Conservation (phyloP, 2,329 filamentous ascomycete species). For the Penicillium sp. region DNA sequence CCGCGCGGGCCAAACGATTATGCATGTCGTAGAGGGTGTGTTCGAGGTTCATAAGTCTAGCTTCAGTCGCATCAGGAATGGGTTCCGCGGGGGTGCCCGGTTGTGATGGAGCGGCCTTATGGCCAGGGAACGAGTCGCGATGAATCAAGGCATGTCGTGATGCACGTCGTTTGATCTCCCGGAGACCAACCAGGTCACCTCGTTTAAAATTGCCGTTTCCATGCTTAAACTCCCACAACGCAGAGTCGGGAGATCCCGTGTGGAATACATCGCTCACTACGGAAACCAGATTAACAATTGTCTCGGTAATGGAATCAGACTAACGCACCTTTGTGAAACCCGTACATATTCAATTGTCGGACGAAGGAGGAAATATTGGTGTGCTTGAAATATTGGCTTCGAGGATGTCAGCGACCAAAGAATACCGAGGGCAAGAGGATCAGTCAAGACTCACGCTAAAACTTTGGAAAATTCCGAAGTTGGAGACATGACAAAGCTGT, state of each 20-base stretch:
- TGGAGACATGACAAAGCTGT: slow-evolving; percentile 98
- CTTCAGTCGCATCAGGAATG: slow-evolving; percentile 73
- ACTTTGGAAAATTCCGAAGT: slow-evolving; percentile 98
- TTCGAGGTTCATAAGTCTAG: slow-evolving; percentile 69
- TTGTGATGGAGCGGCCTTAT: slow-evolving; percentile 71
- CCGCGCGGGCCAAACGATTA: slow-evolving; percentile 69
- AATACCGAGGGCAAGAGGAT: slow-evolving; percentile 7
- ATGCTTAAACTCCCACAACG: slow-evolving; percentile 98
- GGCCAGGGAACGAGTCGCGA: slow-evolving; percentile 76
- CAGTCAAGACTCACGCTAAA: slow-evolving; percentile 66
- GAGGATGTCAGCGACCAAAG: slow-evolving; percentile 22
- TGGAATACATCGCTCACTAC: slow-evolving; percentile 97
- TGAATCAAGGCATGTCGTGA: slow-evolving; percentile 91
- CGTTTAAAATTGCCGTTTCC: slow-evolving; percentile 96
- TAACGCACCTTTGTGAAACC: slow-evolving; percentile 87
- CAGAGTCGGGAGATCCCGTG: slow-evolving; percentile 85
- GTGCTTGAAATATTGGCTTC: slow-evolving; percentile 96
- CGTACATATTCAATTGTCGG: slow-evolving; percentile 97
- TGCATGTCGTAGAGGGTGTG: slow-evolving; percentile 78
- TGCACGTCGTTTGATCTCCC: slow-evolving; percentile 92
- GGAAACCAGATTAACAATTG: background rate
- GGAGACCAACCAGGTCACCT: slow-evolving; percentile 81
- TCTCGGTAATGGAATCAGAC: background rate
- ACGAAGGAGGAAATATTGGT: slow-evolving; percentile 99
- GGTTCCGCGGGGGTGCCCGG: slow-evolving; percentile 80